Evolutionary conservation across 2,329 filamentous ascomycete genomes (phyloP).

Genomic region (Beauveria scarabaeidicola): DNA sequence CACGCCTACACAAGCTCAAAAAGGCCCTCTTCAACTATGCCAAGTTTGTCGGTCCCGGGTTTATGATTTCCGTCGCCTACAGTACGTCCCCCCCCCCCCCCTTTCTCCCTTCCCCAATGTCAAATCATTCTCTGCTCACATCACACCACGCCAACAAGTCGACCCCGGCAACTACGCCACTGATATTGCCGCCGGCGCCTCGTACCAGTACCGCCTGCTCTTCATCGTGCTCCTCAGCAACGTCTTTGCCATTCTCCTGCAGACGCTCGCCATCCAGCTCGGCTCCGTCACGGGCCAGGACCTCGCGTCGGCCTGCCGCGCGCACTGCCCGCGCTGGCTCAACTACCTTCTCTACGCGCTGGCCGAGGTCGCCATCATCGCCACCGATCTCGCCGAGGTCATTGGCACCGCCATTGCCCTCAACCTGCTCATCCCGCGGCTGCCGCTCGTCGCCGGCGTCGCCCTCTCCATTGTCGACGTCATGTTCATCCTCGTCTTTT

Average conservation of each 20-base stretch:
- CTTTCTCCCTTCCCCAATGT: neutral
- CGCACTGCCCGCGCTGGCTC: constrained; percentile 57
- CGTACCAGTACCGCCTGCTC: constrained; percentile 55
- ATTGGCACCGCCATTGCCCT: constrained; percentile 64
- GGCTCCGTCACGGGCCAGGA: constrained; percentile 62
- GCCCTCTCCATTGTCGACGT: constrained; percentile 62
- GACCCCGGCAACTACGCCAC: constrained; percentile 63
- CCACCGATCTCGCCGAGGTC: constrained; percentile 64
- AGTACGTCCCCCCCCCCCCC: constrained; percentile 28
- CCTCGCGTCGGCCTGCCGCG: constrained; percentile 56
- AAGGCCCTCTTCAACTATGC: constrained; percentile 4
- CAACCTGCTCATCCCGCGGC: constrained; percentile 53
- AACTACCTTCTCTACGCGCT: constrained; percentile 53
- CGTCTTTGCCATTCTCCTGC: constrained; percentile 61
- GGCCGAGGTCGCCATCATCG: constrained; percentile 60
- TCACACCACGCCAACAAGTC: constrained; percentile 25
- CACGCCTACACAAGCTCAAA: neutral
- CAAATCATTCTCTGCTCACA: neutral
- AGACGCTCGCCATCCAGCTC: constrained; percentile 59
- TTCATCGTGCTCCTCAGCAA: constrained; percentile 64
- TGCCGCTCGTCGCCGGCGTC: constrained; percentile 60
- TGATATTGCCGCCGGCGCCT: constrained; percentile 58
- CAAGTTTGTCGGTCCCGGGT: constrained; percentile 54
- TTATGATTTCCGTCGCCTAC: constrained; percentile 54
- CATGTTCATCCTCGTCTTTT: constrained; percentile 59